phyloP scores from a whole-genome alignment of 208 protist species.

The Wallacemonas sp. region DNA sequence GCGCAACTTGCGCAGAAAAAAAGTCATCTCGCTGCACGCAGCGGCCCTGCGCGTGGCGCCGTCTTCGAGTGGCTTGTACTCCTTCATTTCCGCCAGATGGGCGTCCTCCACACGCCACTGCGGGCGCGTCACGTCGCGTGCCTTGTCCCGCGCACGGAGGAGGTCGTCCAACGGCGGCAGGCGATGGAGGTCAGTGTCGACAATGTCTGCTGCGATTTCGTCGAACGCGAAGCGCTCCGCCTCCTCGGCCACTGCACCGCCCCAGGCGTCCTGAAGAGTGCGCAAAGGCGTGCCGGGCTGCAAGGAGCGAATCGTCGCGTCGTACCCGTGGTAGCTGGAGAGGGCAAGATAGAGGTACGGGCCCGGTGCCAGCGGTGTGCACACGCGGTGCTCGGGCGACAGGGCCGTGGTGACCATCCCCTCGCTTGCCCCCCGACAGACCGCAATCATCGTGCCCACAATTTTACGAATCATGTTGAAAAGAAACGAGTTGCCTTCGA shows the following conservation, averaged over 20 bases:
- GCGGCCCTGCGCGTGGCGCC: constrained; percentile 13
- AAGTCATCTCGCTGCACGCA: constrained; percentile 70
- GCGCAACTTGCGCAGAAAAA: constrained; percentile 70
- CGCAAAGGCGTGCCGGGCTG: constrained; percentile 13
- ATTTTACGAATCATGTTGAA: constrained; percentile 92
- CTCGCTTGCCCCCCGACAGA: constrained; percentile 55
- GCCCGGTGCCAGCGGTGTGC: constrained; percentile 71
- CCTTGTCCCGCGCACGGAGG: constrained; percentile 45
- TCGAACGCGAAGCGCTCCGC: constrained; percentile 42
- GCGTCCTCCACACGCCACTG: constrained; percentile 51
- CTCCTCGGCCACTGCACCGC: constrained; percentile 36
- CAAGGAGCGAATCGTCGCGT: constrained; percentile 28
- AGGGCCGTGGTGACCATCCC: constrained; percentile 52
- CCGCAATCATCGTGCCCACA: constrained; percentile 66
- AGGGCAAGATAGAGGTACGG: constrained; percentile 68
- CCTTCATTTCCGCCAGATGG: constrained; percentile 57
- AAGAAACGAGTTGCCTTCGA: constrained; percentile 84
- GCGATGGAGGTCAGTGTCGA: constrained; percentile 67
- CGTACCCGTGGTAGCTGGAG: constrained; percentile 74
- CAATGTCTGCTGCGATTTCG: constrained; percentile 48
- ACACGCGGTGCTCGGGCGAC: constrained; percentile 47
- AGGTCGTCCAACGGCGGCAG: constrained; percentile 60
- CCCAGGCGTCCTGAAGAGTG: constrained; percentile 51
- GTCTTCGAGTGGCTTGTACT: constrained; percentile 38
- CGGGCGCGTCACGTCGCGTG: constrained; percentile 33